Percentiles rank a stretch among this genome's conserved stretches.
These are phyloP conservation scores for Tagetes patula DNA, from an alignment of 129 eudicot species.

Conservation along the genomic window DNA sequence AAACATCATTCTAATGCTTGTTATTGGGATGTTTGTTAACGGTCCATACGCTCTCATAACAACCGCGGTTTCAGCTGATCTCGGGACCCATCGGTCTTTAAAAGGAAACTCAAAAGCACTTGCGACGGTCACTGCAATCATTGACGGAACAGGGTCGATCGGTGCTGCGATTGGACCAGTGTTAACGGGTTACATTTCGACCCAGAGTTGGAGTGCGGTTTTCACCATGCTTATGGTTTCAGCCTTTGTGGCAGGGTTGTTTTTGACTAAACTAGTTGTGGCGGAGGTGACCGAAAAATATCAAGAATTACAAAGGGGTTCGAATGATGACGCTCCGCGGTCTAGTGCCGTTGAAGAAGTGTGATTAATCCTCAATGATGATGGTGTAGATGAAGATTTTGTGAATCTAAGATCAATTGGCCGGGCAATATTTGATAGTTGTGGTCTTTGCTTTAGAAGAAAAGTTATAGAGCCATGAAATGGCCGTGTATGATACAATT, in stretches of 20 bases:
- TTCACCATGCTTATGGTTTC: conserved; percentile 77
- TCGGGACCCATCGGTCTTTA: conserved; percentile 83
- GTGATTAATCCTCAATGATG: background rate
- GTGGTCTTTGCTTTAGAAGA: too few relatives aligned
- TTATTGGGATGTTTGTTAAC: conserved; percentile 81
- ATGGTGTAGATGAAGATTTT: conserved; percentile 20
- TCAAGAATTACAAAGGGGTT: conserved; percentile 27
- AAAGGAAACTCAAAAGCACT: conserved; percentile 82
- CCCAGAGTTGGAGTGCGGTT: conserved; percentile 75
- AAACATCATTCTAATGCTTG: conserved; percentile 64
- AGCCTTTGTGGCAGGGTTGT: conserved; percentile 76
- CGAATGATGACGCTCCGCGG: conserved; percentile 12
- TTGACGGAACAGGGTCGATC: conserved; percentile 92
- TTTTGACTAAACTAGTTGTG: conserved; percentile 74
- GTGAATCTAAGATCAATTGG: background rate
- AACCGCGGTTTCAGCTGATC: conserved; percentile 94
- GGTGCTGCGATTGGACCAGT: conserved; percentile 98
- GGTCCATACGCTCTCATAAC: conserved; percentile 98
- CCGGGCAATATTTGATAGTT: background rate
- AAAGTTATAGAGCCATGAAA: background rate
- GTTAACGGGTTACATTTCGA: conserved; percentile 78
- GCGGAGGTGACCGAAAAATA: conserved; percentile 67
- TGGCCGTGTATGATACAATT: conserved; percentile 23
- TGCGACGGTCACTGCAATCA: conserved; percentile 91
- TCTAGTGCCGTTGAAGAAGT: conserved; percentile 32